A percentile compares a stretch with the other conserved stretches of the same genome.
These are phyloP conservation scores for Cetraspora pellucida DNA, from an alignment of 192 early-diverging fungal species.

Conservation along the genomic window DNA sequence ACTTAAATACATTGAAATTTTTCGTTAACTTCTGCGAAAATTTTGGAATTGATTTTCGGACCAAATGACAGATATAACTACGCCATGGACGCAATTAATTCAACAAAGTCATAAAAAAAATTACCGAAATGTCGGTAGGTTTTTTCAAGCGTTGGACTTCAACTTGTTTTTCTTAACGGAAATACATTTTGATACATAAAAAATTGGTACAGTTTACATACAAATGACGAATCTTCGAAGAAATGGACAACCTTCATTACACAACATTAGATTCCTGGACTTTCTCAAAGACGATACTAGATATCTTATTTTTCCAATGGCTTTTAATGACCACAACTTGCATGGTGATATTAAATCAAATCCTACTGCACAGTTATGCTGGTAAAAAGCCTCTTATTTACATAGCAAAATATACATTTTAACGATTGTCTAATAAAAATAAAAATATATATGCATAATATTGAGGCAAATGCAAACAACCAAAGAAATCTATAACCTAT, in stretches of 20 bases:
- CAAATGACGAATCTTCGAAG: conserved; percentile 33
- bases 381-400: conserved; percentile 44
- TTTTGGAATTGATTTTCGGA: too few relatives aligned
- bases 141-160: background rate
- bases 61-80: too few relatives aligned
- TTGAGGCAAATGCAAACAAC: conserved; percentile 71
- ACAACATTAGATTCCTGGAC: conserved; percentile 54
- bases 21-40: too few relatives aligned
- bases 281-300: conserved; percentile 65
- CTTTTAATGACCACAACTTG: conserved; percentile 69
- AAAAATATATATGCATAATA: background rate
- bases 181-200: background rate
- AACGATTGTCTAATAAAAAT: background rate
- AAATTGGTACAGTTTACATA: conserved; percentile 9
- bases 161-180: background rate
- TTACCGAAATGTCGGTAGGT: conserved; percentile 20
- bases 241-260: conserved; percentile 29
- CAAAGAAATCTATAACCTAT: conserved; percentile 66
- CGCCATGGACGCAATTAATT: conserved; percentile 17
- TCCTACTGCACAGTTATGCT: conserved; percentile 65
- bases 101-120: conserved; percentile 35
- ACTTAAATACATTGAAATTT: too few relatives aligned
- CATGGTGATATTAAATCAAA: conserved; percentile 70
- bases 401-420: background rate
- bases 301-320: conserved; percentile 63